Evolutionary conservation across 2,329 filamentous ascomycete species (phyloP), one percentile per base, ranked within the genome.

Genomic region (Verticillium nonalfalfae): DNA sequence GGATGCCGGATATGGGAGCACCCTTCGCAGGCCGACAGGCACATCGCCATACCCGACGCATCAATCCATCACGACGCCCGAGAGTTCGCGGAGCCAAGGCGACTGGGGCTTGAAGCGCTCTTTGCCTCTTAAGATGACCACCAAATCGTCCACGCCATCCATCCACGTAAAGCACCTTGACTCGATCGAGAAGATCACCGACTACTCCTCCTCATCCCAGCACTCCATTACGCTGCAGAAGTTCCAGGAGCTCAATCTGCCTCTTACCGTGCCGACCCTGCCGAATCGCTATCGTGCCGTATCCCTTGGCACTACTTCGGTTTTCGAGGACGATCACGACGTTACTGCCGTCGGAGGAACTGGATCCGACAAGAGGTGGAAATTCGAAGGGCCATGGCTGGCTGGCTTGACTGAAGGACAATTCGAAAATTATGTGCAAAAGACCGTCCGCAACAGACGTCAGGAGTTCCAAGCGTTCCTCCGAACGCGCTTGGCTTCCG

Each of bases 61-160:
- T 72, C 90, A 95, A 72, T 85, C 93, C 64, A 90, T 98, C 71
- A 88, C 89, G 14, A 93, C 92, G 0, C 89, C 92, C 6, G 78
- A 83, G 55, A 82, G 86, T 18, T 93, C 93, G 7, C 83, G 91
- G 31, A 79, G 81, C 50, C 85, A 85, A 70, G 94, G 94, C 39
- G 94, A 98, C 71, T 98, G 94, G 93, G 94, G 94, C 14, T 79
- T 97, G 68, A 98, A 98, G 78, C 83, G 94, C 60, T 82, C 92
- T 1, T 80, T 98, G 6, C 94, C 94, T 1, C 77, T 89, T 9
- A 89, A 89, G 72, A 87, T 89, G 3, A 93, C 91, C 5, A 85
- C 86, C 21, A 85, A 85, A 60, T 87, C 86, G 7, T 86, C 88
- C 7, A 88, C 87, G n/a, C 90, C 93, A 10, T 80, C 90, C 58